These are phyloP conservation scores for Aureobasidium pullulans DNA, from an alignment of 2,329 filamentous ascomycete genomes.

Conservation along the genomic window DNA sequence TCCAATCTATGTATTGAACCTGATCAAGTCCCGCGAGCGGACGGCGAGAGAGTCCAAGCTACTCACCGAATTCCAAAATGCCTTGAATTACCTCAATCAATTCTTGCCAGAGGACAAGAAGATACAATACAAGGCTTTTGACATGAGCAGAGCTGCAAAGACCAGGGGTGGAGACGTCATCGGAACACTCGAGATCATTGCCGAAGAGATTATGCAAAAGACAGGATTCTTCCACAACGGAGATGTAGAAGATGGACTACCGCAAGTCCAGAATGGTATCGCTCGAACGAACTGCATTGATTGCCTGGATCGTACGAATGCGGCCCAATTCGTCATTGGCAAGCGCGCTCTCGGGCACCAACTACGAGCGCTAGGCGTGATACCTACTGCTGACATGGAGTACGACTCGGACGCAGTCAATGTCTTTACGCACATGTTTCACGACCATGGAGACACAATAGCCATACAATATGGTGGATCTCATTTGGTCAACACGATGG, in stretches of 20 bases:
- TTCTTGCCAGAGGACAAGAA: slow-evolving; percentile 77
- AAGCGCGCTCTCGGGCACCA: slow-evolving; percentile 90
- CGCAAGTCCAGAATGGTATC: slow-evolving; percentile 79
- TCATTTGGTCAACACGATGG: slow-evolving; percentile 98
- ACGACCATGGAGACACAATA: slow-evolving; percentile 95
- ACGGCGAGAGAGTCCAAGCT: slow-evolving; percentile 88
- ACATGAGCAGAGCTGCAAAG: slow-evolving; percentile 96
- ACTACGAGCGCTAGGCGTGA: slow-evolving; percentile 81
- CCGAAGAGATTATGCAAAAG: slow-evolving; percentile 73
- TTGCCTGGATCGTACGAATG: slow-evolving; percentile 93
- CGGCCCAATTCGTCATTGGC: slow-evolving; percentile 94
- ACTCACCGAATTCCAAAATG: slow-evolving; percentile 76
- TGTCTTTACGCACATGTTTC: slow-evolving; percentile 92
- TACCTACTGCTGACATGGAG: slow-evolving; percentile 68
- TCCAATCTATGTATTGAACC: slow-evolving; percentile 83
- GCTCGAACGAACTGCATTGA: slow-evolving; percentile 97
- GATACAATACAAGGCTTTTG: slow-evolving; percentile 91
- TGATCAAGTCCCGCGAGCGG: slow-evolving; percentile 79
- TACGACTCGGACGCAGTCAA: slow-evolving; percentile 97
- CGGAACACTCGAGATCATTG: slow-evolving; percentile 79
- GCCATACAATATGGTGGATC: slow-evolving; percentile 96
- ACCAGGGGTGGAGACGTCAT: slow-evolving; percentile 89
- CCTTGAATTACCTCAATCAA: slow-evolving; percentile 88
- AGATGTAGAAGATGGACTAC: slow-evolving; percentile 56
- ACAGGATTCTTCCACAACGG: slow-evolving; percentile 97